Evolutionary conservation across 495 filamentous ascomycete species (phyloP).

Genomic region (Clavariopsis aquatica): DNA sequence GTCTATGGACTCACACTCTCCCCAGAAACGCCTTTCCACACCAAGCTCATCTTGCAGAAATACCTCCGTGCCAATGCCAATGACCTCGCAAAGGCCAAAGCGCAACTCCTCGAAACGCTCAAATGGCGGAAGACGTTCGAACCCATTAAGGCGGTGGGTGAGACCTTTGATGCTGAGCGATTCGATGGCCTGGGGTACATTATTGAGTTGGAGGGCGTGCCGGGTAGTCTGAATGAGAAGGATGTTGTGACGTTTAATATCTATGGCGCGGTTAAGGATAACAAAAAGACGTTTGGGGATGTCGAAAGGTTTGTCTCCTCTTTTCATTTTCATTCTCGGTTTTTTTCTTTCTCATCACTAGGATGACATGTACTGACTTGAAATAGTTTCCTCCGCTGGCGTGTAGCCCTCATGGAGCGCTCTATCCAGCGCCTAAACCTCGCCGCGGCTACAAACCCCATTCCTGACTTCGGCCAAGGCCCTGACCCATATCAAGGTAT

Average conservation of each 20-base stretch:
- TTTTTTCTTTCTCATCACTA: too few species aligned
- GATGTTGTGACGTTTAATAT: slow-evolving; percentile 76
- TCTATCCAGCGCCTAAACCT: slow-evolving; percentile 70
- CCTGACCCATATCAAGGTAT: slow-evolving; percentile 81
- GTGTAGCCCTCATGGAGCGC: slow-evolving; percentile 82
- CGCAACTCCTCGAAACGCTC: slow-evolving; percentile 75
- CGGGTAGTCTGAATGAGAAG: slow-evolving; percentile 48
- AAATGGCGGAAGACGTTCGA: slow-evolving; percentile 73
- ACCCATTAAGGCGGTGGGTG: slow-evolving; percentile 50
- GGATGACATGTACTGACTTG: not conserved
- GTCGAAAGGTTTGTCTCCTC: slow-evolving; percentile 65
- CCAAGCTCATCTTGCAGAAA: slow-evolving; percentile 83
- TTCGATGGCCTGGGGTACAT: slow-evolving; percentile 62
- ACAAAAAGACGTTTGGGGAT: slow-evolving; percentile 72
- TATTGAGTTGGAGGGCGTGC: slow-evolving; percentile 48
- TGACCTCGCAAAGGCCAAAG: slow-evolving; percentile 66
- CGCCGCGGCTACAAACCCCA: slow-evolving; percentile 62
- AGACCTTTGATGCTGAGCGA: slow-evolving; percentile 53
- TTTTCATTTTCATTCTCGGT: not conserved
- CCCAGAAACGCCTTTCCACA: slow-evolving; percentile 61
- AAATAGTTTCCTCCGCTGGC: slow-evolving; percentile 79
- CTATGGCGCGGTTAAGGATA: slow-evolving; percentile 73
- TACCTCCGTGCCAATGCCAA: slow-evolving; percentile 86
- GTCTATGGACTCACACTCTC: slow-evolving; percentile 72
- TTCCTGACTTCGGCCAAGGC: slow-evolving; percentile 64